Conservation (phyloP, 1,284 basidiomycete genomes). For the Neonothopanus nambi region DNA sequence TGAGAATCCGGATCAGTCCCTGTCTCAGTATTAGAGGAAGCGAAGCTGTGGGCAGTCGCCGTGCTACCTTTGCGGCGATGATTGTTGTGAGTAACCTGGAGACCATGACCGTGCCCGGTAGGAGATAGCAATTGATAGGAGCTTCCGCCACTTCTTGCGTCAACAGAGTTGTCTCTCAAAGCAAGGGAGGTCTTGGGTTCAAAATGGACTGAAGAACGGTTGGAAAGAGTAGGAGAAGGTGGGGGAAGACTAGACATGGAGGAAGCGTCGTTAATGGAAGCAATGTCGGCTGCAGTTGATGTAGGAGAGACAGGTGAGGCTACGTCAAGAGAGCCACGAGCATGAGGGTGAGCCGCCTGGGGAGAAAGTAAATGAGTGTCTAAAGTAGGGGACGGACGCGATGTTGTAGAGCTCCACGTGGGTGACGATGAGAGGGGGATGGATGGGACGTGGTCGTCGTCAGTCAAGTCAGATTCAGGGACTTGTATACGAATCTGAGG, state of each 20-base stretch:
- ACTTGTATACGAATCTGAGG: conserved; percentile 8
- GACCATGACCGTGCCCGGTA: conserved; percentile 20
- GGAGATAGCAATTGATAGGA: conserved; percentile 60
- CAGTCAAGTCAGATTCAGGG: conserved; percentile 2
- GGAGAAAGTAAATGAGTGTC: conserved; percentile 21
- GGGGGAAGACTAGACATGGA: conserved; percentile 19
- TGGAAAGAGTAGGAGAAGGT: conserved; percentile 51
- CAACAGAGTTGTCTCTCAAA: conserved; percentile 72
- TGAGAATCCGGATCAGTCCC: conserved; percentile 34
- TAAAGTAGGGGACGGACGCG: conserved; percentile 10
- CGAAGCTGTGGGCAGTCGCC: conserved; percentile 30
- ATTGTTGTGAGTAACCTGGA: too few relatives aligned
- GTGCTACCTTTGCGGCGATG: conserved; percentile 54
- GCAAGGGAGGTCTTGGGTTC: conserved; percentile 49
- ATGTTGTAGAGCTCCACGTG: conserved; percentile 15
- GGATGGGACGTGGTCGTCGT: neutral
- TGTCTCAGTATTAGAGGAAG: conserved; percentile 30
- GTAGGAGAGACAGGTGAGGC: conserved; percentile 12
- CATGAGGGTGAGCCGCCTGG: neutral
- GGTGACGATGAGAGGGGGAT: conserved; percentile 19
- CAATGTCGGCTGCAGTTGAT: conserved; percentile 8
- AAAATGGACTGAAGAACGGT: conserved; percentile 60
- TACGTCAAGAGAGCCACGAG: conserved; percentile 3
- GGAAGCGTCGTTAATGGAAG: conserved; percentile 13
- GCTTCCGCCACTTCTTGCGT: conserved; percentile 52